These are phyloP conservation scores for Mortierella sp. DNA, from an alignment of 371 early-diverging fungal species.

Conservation along the genomic window DNA sequence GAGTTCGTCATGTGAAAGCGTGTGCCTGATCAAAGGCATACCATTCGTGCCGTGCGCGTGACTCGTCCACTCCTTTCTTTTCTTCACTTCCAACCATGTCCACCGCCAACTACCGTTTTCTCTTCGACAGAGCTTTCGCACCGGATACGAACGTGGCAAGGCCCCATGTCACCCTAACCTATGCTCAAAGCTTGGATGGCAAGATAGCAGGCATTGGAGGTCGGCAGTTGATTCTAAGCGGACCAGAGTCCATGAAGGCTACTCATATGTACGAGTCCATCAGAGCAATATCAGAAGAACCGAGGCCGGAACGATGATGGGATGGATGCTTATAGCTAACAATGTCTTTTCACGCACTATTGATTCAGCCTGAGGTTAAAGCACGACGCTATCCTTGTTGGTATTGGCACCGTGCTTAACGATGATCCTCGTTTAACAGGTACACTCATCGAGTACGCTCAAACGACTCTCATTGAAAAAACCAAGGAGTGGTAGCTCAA, in stretches of 20 bases:
- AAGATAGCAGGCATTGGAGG: constrained; percentile 73
- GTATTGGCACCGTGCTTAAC: constrained; percentile 83
- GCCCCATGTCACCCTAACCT: constrained; percentile 80
- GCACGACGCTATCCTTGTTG: constrained; percentile 91
- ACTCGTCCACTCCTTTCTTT: not conserved
- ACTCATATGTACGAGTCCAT: constrained; percentile 68
- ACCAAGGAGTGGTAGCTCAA: not conserved
- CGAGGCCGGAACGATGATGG: not conserved
- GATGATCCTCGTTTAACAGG: constrained; percentile 91
- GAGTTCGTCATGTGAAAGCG: no score
- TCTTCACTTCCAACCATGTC: not conserved
- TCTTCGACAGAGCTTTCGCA: constrained; percentile 23
- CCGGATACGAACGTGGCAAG: not conserved
- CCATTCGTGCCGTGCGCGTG: not conserved
- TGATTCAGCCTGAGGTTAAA: constrained; percentile 69
- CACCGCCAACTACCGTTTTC: constrained; percentile 22
- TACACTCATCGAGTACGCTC: constrained; percentile 17
- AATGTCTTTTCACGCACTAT: not conserved
- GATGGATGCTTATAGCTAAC: not conserved
- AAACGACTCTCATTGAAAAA: not conserved
- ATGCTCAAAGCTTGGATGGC: constrained; percentile 92
- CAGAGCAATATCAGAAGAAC: not conserved
- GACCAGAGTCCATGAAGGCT: constrained; percentile 80
- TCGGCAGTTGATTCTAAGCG: constrained; percentile 77
- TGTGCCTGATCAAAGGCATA: no score